Evolutionary conservation across 176 grass and related monocot genomes (phyloP).

Genomic region (Olyra latifolia): DNA sequence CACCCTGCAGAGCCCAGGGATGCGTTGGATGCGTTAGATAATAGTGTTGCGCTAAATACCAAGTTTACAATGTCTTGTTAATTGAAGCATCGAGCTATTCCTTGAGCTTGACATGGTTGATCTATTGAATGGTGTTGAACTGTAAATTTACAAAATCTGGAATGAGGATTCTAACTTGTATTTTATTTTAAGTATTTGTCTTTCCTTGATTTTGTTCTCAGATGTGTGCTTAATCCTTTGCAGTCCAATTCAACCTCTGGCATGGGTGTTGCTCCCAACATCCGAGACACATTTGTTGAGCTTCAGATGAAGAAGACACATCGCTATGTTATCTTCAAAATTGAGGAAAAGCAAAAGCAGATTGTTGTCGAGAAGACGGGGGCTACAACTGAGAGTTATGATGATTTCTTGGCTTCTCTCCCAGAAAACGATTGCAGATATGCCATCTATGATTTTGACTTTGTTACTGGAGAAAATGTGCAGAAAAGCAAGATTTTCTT

Average conservation of each 20-base stretch:
- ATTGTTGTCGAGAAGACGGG: slow-evolving; percentile 92
- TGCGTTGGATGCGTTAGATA: neutral
- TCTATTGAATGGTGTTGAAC: neutral
- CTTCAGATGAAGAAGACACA: slow-evolving; percentile 83
- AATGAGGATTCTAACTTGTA: neutral
- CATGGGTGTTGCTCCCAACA: slow-evolving; percentile 76
- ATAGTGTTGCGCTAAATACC: neutral
- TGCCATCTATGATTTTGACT: slow-evolving; percentile 95
- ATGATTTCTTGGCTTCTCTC: slow-evolving; percentile 89
- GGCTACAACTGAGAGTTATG: slow-evolving; percentile 86
- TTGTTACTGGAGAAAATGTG: slow-evolving; percentile 91
- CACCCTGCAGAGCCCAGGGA: neutral
- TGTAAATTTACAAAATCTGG: neutral
- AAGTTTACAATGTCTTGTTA: neutral
- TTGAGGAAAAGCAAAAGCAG: slow-evolving; percentile 85
- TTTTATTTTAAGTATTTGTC: neutral
- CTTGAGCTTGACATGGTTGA: neutral
- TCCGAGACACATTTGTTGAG: slow-evolving; percentile 65
- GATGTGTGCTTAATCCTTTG: neutral
- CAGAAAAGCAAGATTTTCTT: slow-evolving; percentile 99
- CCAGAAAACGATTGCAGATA: slow-evolving; percentile 98
- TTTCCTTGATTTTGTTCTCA: neutral
- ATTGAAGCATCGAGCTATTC: neutral
- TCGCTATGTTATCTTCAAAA: slow-evolving; percentile 97
- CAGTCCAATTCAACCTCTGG: slow-evolving; percentile 86